Evolutionary conservation across 2,329 filamentous ascomycete genomes (phyloP).

Genomic region (Ceratocystis diversiconidia): DNA sequence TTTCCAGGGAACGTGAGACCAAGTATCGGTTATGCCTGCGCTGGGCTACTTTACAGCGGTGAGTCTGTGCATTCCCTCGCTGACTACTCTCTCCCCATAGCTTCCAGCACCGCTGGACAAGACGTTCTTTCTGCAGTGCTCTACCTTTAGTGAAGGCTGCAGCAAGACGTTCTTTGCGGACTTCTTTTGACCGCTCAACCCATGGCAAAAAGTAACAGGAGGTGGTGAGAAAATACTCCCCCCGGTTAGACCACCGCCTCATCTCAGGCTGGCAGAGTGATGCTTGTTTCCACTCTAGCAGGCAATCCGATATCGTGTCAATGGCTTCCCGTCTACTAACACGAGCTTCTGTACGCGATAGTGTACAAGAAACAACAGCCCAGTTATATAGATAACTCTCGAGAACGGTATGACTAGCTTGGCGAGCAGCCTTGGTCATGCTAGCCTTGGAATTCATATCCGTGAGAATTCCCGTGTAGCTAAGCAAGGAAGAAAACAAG

Average conservation of each 20-base stretch:
- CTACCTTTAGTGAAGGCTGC: constrained; percentile 17
- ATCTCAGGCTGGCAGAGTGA: constrained; percentile 13
- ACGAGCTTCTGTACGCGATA: constrained; percentile 4
- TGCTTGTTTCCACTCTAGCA: constrained; percentile 14
- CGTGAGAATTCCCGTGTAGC: neutral
- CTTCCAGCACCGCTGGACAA: constrained; percentile 18
- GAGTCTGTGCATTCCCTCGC: constrained; percentile 2
- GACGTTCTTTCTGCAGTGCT: constrained; percentile 15
- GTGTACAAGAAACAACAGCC: neutral
- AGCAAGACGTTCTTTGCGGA: constrained; percentile 20
- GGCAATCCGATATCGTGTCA: neutral
- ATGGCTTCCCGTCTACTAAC: constrained; percentile 11
- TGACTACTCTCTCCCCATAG: constrained; percentile 11
- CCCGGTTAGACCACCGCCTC: constrained; percentile 18
- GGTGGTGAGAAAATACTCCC: constrained; percentile 23
- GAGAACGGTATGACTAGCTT: constrained; percentile 2
- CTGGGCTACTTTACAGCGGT: constrained; percentile 6
- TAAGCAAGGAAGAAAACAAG: constrained; percentile 6
- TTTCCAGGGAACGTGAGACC: neutral
- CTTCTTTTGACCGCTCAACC: constrained; percentile 21
- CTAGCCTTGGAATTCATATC: constrained; percentile 3
- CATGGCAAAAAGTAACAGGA: constrained; percentile 24
- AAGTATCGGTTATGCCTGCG: constrained; percentile 11
- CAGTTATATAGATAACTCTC: constrained; percentile 4
- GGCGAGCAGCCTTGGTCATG: constrained; percentile 5